phyloP scores from a whole-genome alignment of 2,329 filamentous ascomycete genomes.

The Fusarium xylarioides region DNA sequence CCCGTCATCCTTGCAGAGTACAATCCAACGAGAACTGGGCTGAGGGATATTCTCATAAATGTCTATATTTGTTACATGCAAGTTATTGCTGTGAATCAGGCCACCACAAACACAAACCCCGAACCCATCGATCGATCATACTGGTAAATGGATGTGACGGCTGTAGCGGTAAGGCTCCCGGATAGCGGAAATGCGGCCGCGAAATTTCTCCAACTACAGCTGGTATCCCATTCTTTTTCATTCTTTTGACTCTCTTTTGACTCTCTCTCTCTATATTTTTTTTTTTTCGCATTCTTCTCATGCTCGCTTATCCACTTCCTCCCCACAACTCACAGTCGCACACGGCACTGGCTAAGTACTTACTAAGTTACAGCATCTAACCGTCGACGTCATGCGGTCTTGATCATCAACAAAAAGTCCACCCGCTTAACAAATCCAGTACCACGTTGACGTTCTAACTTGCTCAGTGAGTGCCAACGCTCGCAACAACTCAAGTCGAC shows the following conservation, averaged over 20 bases:
- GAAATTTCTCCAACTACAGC: background rate
- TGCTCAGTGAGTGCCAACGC: background rate
- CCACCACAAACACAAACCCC: background rate
- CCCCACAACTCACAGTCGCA: slow-evolving; percentile 3
- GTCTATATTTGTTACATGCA: background rate
- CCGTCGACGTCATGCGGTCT: slow-evolving; percentile 31
- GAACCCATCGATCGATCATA: background rate
- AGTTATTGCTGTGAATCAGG: slow-evolving; percentile 1
- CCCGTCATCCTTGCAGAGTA: background rate
- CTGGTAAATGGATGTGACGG: background rate
- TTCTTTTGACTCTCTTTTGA: background rate
- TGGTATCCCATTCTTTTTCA: background rate
- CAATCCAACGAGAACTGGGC: background rate
- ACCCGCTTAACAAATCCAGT: background rate
- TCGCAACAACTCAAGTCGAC: too few relatives aligned
- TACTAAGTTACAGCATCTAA: slow-evolving; percentile 6
- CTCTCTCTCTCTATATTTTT: background rate
- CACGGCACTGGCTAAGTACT: background rate
- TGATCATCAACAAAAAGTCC: slow-evolving; percentile 11
- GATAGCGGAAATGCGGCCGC: slow-evolving; percentile 8
- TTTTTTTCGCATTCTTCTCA: slow-evolving; percentile 13
- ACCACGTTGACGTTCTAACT: background rate
- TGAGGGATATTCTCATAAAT: background rate
- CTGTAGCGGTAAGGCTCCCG: slow-evolving; percentile 1
- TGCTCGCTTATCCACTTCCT: slow-evolving; percentile 1